phyloP scores from a whole-genome alignment of 2,329 filamentous ascomycete species.

The Cryphonectria naterciae region DNA sequence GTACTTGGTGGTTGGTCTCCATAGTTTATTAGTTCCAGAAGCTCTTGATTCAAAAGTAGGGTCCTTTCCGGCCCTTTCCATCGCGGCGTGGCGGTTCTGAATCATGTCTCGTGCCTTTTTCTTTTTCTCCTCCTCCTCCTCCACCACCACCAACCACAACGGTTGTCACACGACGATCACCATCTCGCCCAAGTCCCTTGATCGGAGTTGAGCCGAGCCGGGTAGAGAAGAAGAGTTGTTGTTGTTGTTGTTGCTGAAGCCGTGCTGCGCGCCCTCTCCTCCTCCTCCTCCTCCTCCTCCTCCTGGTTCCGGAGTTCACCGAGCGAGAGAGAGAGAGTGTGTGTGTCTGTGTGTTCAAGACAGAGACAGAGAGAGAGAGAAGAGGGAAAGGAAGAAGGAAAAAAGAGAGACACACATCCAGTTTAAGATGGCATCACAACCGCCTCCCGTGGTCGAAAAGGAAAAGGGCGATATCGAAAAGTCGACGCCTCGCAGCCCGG shows the following conservation, averaged over 20 bases:
- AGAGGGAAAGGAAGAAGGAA: not conserved
- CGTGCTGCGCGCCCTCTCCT: not conserved
- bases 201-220: constrained; percentile 14
- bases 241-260: not conserved
- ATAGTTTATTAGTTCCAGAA: constrained; percentile 2
- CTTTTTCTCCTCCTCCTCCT: constrained; percentile 1
- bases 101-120: constrained; percentile 24
- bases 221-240: constrained; percentile 2
- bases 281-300: not conserved
- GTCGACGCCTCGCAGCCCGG: constrained; percentile 14
- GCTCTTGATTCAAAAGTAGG: constrained; percentile 23
- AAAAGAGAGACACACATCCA: not conserved
- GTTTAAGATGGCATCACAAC: not conserved
- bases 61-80: constrained; percentile 11
- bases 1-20: not conserved
- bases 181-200: not conserved
- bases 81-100: constrained; percentile 4
- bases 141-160: constrained; percentile 10
- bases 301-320: not conserved
- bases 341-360: no score
- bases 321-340: not conserved
- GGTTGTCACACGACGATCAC: constrained; percentile 19
- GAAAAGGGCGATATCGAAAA: constrained; percentile 25
- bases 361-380: not conserved
- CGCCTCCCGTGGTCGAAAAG: constrained; percentile 9